Evolutionary conservation across 2,329 filamentous ascomycete genomes (phyloP), one percentile per base, ranked within the genome.

Genomic region (Neoscytalidium dimidiatum): DNA sequence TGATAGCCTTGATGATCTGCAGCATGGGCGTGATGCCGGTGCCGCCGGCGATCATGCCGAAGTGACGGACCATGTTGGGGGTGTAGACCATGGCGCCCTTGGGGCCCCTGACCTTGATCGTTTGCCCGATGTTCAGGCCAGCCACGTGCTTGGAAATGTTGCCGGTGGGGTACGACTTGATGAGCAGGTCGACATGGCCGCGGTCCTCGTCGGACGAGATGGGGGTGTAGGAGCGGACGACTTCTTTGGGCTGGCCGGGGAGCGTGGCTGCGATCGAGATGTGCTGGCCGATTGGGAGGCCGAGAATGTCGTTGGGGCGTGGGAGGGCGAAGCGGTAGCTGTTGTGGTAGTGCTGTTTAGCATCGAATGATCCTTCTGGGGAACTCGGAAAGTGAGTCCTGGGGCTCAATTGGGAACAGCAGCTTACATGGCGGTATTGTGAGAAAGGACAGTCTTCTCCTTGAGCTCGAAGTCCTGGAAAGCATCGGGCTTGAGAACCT

Each of bases 1-100:
- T 87, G 71, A 98, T 93, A 66, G 94, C 95, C 73, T 93, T 91
- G 77, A 97, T 89, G 72, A 99, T 88, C 83, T 99, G 95, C 68
- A 98, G 86, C 95, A 99, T 99, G 67, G 95, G 95, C 9, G 95
- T 98, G 79, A 99, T 98, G 71, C 95, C 95, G 35, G 95, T 98
- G 69, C 95, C 95, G 71, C 95, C 95, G 69, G 95, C 93, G 76
- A 99, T 92, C 95, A 99, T 99, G 76, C 94, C 95, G 71, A 99
- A 96, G 80, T 92, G 92, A 69, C 92, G 90, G 72, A 94, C 92
- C 91, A 99, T 94, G 85, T 97, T 97, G 72, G 94, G 93, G 19
- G 90, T 92, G 83, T 99, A 99, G 68, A 96, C 92, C 85, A 99
- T 97, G 72, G 94, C 94, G 72, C 95, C 95, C 86, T 98, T 98